Evolutionary conservation across 2,329 filamentous ascomycete genomes (phyloP), one percentile per base, ranked within the genome.

Genomic region (Beauveria caledonica): DNA sequence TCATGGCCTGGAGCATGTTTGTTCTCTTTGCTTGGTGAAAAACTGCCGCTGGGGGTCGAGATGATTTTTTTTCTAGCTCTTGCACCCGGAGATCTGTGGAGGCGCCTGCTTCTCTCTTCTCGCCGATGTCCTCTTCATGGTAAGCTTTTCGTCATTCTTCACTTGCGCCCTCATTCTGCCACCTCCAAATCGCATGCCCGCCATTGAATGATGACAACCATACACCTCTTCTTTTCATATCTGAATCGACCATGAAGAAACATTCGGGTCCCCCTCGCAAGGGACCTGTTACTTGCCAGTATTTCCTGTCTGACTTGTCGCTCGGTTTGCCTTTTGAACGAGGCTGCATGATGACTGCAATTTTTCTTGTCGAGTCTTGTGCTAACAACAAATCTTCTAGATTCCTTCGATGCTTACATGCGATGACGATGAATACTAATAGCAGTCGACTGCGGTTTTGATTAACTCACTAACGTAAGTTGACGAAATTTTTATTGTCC

Each of bases 201-300:
- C 44, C 48, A 25, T 75, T 76, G 77, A 68, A 82, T 86, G 88
- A 91, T 92, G 89, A 92, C 83, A 89, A 80, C 10, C 77, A 78
- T 76, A 80, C 79, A 78, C 75, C 79, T 80, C 88, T 92, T 92
- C 88, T 90, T 92, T 91, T 89, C 87, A 87, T 83, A 86, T 81
- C 87, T 78, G 87, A 92, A 82, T 90, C 89, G 89, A 85, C 87
- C 86, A 87, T 92, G 89, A 91, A 85, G 86, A 78, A 72, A 78
- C 72, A 78, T 80, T 82, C 79, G 84, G 86, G 86, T 85, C 78
- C 77, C 76, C 76, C 76, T 71, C 73, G 70, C 78, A 72, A 79
- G 74, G 71, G 74, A 81, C 85, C 86, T 90, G 89, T 87, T 92
- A 92, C 89, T 92, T 89, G 89, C 89, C 89, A 92, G 89, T 92